phyloP scores from a whole-genome alignment of 2,329 filamentous ascomycete genomes.

The Penicillium concentricum region DNA sequence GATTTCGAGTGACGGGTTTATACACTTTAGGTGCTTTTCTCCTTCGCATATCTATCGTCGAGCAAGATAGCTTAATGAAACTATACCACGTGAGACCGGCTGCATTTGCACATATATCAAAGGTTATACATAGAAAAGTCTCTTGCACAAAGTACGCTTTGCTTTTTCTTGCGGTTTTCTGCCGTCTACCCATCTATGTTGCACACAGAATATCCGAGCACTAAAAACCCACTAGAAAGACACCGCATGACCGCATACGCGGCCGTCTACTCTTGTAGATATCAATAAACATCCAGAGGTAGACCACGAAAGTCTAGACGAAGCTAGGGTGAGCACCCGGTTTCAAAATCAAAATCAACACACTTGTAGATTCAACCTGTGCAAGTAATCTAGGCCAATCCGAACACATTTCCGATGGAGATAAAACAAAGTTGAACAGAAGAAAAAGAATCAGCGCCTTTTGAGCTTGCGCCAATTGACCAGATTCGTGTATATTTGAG shows the following conservation, averaged over 20 bases:
- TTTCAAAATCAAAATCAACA: neutral
- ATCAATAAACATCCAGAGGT: neutral
- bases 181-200: too few species aligned
- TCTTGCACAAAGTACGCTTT: too few species aligned
- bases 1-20: neutral
- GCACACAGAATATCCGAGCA: too few species aligned
- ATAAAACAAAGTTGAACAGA: constrained; percentile 4
- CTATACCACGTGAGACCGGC: neutral
- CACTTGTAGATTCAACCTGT: neutral
- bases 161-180: too few species aligned
- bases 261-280: too few species aligned
- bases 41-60: neutral
- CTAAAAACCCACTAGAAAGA: too few species aligned
- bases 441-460: constrained; percentile 19
- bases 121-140: too few species aligned
- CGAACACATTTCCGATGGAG: neutral
- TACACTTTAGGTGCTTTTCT: neutral
- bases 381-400: neutral
- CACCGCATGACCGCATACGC: too few species aligned
- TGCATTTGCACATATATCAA: neutral
- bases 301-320: neutral
- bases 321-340: neutral
- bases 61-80: neutral
- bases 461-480: constrained; percentile 20
- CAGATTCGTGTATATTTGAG: constrained; percentile 22